Evolutionary conservation across 768 basidiomycete species (phyloP).

Genomic region (Mycena haematopus): DNA sequence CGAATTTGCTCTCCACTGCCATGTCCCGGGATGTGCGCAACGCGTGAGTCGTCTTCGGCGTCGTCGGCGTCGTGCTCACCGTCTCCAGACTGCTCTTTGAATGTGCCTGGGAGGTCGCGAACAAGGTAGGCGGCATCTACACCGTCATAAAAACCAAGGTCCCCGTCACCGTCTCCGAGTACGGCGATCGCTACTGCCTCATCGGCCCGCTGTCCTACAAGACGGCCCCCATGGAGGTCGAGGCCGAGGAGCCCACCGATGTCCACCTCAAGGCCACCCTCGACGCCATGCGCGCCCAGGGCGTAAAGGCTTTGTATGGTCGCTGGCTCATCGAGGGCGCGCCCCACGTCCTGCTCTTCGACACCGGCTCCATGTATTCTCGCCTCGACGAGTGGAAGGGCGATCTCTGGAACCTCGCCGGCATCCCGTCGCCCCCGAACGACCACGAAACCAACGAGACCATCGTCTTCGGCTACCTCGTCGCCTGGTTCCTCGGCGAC

Average conservation of each 20-base stretch:
- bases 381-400: constrained; percentile 98
- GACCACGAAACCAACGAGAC: constrained; percentile 99
- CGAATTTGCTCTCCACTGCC: too few species aligned
- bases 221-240: constrained; percentile 98
- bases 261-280: constrained; percentile 78
- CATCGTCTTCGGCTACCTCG: constrained; percentile 96
- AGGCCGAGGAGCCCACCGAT: constrained; percentile 87
- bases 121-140: constrained; percentile 99
- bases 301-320: constrained; percentile 94
- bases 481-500: constrained; percentile 99
- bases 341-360: constrained; percentile 94
- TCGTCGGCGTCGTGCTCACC: too few species aligned
- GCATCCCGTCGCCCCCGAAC: constrained; percentile 95
- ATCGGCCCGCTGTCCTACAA: constrained; percentile 99
- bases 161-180: constrained; percentile 96
- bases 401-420: constrained; percentile 97
- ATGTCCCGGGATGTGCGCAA: too few species aligned
- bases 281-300: constrained; percentile 84
- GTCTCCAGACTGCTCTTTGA: constrained; percentile 88
- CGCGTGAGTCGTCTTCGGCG: too few species aligned
- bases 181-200: constrained; percentile 92
- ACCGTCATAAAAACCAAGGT: constrained; percentile 99
- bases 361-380: constrained; percentile 87
- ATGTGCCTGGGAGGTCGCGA: constrained; percentile 97
- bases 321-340: constrained; percentile 98